phyloP scores from a whole-genome alignment of 352 stramenopile species.

The Phytophthora hibernalis region DNA sequence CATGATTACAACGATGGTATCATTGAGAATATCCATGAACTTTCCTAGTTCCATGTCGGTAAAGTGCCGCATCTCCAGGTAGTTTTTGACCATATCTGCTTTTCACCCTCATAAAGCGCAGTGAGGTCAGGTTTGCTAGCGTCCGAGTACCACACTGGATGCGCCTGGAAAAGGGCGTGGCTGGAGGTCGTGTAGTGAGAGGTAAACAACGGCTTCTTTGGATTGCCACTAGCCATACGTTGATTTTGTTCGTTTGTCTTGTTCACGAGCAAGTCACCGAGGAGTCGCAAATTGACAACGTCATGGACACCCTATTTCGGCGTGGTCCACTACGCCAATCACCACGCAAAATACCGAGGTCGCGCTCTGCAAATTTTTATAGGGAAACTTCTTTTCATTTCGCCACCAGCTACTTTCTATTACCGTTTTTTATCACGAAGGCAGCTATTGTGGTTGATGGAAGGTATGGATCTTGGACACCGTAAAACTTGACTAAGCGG shows the following conservation, averaged over 20 bases:
- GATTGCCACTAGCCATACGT: constrained; percentile 18
- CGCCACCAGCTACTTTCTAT: too few species aligned
- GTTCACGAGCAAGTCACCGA: constrained; percentile 52
- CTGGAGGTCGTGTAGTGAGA: constrained; percentile 70
- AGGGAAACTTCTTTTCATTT: too few species aligned
- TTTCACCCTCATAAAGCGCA: constrained; percentile 45
- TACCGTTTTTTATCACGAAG: too few species aligned
- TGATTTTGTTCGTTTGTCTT: constrained; percentile 40
- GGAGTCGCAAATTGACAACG: constrained; percentile 46
- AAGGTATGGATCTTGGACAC: too few species aligned
- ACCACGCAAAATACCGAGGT: constrained; percentile 36
- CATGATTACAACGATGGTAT: constrained; percentile 62
- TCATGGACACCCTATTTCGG: constrained; percentile 54
- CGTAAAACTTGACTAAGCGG: too few species aligned
- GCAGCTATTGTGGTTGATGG: too few species aligned
- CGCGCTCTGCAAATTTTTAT: constrained; percentile 33
- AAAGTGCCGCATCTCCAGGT: constrained; percentile 68
- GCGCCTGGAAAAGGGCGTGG: constrained; percentile 40
- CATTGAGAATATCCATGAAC: constrained; percentile 62
- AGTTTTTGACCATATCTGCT: constrained; percentile 50
- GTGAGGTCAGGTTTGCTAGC: constrained; percentile 58
- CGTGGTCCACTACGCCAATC: constrained; percentile 34
- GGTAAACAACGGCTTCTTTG: constrained; percentile 52
- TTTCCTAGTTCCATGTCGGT: constrained; percentile 53
- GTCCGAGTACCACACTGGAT: constrained; percentile 47